Evolutionary conservation across 169 alveolate genomes (phyloP), one percentile per base, ranked within the genome.

Genomic region (Plasmodium sp.): DNA sequence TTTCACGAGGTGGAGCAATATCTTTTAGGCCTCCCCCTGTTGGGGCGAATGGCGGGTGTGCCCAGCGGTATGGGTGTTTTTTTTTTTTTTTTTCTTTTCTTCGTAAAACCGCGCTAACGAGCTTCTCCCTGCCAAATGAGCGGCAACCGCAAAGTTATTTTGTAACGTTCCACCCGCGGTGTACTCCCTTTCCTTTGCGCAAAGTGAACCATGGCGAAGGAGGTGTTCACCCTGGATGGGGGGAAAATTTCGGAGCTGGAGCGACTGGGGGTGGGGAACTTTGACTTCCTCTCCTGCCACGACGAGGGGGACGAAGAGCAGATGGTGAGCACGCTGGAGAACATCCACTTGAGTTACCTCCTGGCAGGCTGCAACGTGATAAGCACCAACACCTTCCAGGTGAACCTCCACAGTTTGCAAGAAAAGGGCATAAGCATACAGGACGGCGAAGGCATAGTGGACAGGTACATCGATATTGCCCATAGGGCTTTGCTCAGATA

Each of bases 391-490:
- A 86, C 93, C 10, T 86, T 75, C 39, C 93, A 86, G 56, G 93
- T 86, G 5, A 86, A 86, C 67, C 81, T 86, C 0, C 67, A 86
- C 45, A 86, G 93, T 86, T 86, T 86, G n/a, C 41, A 27, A 22
- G 48, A 86, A 41, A 27, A 10, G 18, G 72, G 72, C 18, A 86
- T 86, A n/a, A 41, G 81, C 54, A 45, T 84, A 72, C 88, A 86
- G 45, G 67, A 51, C 22, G 93, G 93, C 12, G n/a, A 86, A 74
- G 79, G 81, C 10, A 86, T 86, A 36, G 34, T 86, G 58, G 45
- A 77, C 27, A 86, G 71, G 16, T 86, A 86, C 45, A 86, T 86
- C 27, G 85, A 86, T 41, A 86, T 86, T n/a, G 93, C 93, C 36
- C 81, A 86, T 43, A 79, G 56, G 5, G 81, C 86, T 71, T 16